Evolutionary conservation across 129 eudicot genomes (phyloP).

Genomic region (Apium graveolens): DNA sequence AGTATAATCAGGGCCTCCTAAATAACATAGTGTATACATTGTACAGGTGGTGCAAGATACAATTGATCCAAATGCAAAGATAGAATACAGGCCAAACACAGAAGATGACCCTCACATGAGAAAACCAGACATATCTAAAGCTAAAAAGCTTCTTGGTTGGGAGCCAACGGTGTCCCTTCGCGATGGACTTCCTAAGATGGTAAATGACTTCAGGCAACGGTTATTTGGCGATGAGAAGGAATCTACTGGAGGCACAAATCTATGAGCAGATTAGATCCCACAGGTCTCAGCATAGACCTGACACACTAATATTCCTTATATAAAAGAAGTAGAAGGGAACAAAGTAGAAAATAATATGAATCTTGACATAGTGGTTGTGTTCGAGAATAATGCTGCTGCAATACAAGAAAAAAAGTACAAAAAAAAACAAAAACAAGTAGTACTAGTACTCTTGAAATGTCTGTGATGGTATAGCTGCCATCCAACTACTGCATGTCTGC

Average conservation of each 20-base stretch:
- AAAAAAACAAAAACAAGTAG: not conserved
- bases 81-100: slow-evolving; percentile 73
- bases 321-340: not conserved
- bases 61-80: slow-evolving; percentile 65
- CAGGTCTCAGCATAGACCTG: not conserved
- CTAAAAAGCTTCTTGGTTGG: slow-evolving; percentile 73
- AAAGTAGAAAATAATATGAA: not conserved
- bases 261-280: not conserved
- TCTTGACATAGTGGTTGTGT: not conserved
- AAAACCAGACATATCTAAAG: slow-evolving; percentile 77
- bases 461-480: slow-evolving; percentile 3
- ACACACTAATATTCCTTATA: not conserved
- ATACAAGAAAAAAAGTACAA: not conserved
- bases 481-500: slow-evolving; percentile 3
- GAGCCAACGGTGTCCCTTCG: slow-evolving; percentile 58
- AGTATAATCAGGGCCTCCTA: not conserved
- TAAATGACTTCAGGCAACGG: slow-evolving; percentile 65
- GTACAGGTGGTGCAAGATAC: slow-evolving; percentile 77
- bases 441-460: not conserved
- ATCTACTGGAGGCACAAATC: slow-evolving; percentile 1
- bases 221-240: slow-evolving; percentile 42
- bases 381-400: not conserved
- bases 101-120: slow-evolving; percentile 91
- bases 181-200: slow-evolving; percentile 83
- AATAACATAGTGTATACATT: not conserved